A percentile compares a stretch with the other conserved stretches of the same genome.
Conservation (phyloP, 129 eudicot species). For the Ambrosia artemisiifolia region DNA sequence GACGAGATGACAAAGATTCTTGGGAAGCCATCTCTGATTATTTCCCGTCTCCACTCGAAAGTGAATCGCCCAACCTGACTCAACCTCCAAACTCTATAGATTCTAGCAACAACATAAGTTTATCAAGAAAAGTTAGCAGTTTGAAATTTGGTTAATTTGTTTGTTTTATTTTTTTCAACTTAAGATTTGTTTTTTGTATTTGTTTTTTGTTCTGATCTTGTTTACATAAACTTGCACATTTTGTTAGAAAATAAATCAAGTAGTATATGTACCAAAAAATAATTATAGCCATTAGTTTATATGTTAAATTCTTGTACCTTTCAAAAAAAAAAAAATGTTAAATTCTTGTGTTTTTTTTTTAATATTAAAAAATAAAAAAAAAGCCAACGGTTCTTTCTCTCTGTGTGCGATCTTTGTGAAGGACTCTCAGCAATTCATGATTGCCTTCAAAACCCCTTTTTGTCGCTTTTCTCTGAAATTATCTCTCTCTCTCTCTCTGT, state of each 20-base stretch:
- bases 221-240: background rate
- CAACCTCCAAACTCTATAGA: constrained; percentile 36
- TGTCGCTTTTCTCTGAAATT: constrained; percentile 19
- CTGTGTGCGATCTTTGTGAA: constrained; percentile 12
- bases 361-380: background rate
- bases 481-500: constrained; percentile 19
- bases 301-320: too few relatives aligned
- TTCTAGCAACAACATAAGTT: constrained; percentile 1
- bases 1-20: constrained; percentile 31
- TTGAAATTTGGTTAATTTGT: background rate
- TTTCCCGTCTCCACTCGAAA: constrained; percentile 43
- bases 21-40: constrained; percentile 52
- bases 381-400: constrained; percentile 24
- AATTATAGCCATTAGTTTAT: constrained; percentile 5
- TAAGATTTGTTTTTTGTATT: too few relatives aligned
- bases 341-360: background rate
- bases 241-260: background rate
- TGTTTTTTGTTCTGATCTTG: background rate
- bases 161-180: too few relatives aligned
- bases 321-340: too few relatives aligned
- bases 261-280: background rate
- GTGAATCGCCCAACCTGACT: constrained; percentile 35
- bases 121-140: background rate
- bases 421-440: constrained; percentile 13
- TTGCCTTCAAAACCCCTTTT: constrained; percentile 18